Evolutionary conservation across 768 basidiomycete species (phyloP), one percentile per base, ranked within the genome.

Genomic region (Agaricus subrufescens): DNA sequence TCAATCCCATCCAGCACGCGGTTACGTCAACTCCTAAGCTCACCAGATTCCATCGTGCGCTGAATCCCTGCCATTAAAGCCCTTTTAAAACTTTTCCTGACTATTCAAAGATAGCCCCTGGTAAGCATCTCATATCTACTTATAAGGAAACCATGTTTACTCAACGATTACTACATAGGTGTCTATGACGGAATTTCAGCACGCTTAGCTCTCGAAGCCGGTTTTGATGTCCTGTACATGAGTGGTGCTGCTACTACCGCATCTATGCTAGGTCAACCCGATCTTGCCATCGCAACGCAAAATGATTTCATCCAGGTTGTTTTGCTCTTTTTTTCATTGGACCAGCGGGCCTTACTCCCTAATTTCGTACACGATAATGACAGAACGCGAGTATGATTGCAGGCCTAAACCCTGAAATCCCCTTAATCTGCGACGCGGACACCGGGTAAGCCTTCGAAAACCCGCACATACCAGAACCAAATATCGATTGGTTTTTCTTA

Each of bases 341-440:
- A 23, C 15, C 12, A 40, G 29, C 19, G 19, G 5, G 34, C 2
- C 7, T 34, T 34, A 34, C 7, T 11, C 34, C 23, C 46, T 46
- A 12, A 46, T 14, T 46, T 46, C 12, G 19, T 19, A 26, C 11
- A 5, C 26, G 11, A 46, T 26, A 26, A 46, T 11, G 23, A 26
- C 52, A 66, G 62, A 77, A 74, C 69, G 73, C 61, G 68, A 76
- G 39, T 63, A 81, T 80, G 78, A 75, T 81, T 57, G 75, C 75
- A 59, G 73, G 76, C 50, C 58, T 82, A 34, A 69, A 77, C 50
- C 78, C 78, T 3, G 68, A 71, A 3, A 65, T 72, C 11, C 79
- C 80, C 23, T 67, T 83, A 25, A 81, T 83, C 59, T 80, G 80
- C 23, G 80, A 83, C 49, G 81, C 81, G 8, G 81, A 83, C 59